phyloP scores from a whole-genome alignment of 257 asterid species.

The Solanum ahanhuiri region DNA sequence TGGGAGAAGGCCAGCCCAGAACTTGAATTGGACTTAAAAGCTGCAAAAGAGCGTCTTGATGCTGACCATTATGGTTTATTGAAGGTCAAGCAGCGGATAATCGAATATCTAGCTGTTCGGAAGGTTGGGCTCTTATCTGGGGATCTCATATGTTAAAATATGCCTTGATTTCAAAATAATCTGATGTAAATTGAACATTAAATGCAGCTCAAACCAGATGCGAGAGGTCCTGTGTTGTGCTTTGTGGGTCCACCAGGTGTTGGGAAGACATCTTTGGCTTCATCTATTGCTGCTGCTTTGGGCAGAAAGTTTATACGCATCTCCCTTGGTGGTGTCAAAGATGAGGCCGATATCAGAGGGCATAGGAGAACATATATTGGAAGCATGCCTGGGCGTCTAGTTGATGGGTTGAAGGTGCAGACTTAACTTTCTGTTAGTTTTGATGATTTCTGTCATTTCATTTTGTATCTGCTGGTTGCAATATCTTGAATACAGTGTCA shows the following conservation, averaged over 20 bases:
- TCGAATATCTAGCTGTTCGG: conserved; percentile 96
- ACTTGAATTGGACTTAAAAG: conserved; percentile 67
- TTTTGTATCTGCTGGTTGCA: neutral
- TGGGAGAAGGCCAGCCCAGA: conserved; percentile 93
- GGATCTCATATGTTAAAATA: neutral
- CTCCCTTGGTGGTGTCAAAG: conserved; percentile 97
- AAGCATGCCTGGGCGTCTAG: conserved; percentile 99
- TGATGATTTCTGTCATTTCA: neutral
- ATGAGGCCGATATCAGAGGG: conserved; percentile 98
- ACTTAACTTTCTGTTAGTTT: neutral
- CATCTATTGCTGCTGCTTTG: conserved; percentile 92
- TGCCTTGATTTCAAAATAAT: neutral
- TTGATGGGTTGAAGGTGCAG: conserved; percentile 90
- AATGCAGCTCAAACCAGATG: conserved; percentile 95
- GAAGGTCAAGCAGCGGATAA: conserved; percentile 93
- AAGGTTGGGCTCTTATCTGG: conserved; percentile 45
- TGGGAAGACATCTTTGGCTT: conserved; percentile 97
- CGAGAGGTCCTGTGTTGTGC: conserved; percentile 95
- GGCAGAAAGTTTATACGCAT: conserved; percentile 95
- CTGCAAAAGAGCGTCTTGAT: conserved; percentile 86
- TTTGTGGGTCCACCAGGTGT: conserved; percentile 99
- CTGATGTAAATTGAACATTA: neutral
- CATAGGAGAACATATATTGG: conserved; percentile 96
- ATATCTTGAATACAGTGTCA: neutral
- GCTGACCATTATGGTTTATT: conserved; percentile 85